A percentile compares a stretch with the other conserved stretches of the same genome.
These are phyloP conservation scores for Colletotrichum zoysiae DNA, from an alignment of 2,329 filamentous ascomycete species.

Conservation along the genomic window DNA sequence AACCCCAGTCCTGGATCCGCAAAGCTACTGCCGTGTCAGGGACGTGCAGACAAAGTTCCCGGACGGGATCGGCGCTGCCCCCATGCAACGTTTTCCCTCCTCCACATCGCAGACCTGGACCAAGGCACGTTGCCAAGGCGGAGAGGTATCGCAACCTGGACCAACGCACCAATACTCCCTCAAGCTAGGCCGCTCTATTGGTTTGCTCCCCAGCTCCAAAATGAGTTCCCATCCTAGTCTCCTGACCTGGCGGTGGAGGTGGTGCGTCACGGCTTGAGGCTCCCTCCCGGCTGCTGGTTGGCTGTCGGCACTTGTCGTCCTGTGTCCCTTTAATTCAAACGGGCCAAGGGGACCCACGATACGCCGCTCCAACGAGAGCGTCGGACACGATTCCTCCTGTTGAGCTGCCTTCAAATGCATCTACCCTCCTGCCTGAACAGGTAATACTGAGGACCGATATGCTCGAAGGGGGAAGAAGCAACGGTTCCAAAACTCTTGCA, in stretches of 20 bases:
- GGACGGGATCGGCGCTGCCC: slow-evolving; percentile 10
- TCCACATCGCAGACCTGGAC: slow-evolving; percentile 6
- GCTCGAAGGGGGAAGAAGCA: background rate
- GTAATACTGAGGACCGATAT: background rate
- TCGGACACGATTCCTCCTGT: background rate
- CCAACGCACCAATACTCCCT: background rate
- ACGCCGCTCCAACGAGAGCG: slow-evolving; percentile 14
- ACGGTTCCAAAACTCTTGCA: background rate
- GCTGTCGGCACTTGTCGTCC: slow-evolving; percentile 14
- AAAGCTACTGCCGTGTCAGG: slow-evolving; percentile 31
- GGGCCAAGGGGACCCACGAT: slow-evolving; percentile 14
- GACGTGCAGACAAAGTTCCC: slow-evolving; percentile 11
- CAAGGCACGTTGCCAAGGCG: background rate
- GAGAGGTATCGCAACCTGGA: background rate
- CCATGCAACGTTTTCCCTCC: background rate
- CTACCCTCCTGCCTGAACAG: slow-evolving; percentile 3
- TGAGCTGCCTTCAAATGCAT: slow-evolving; percentile 5
- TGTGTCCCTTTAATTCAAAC: slow-evolving; percentile 39
- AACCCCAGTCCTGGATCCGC: slow-evolving; percentile 5
- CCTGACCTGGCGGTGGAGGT: background rate
- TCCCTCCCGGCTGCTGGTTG: slow-evolving; percentile 25
- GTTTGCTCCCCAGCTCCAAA: background rate
- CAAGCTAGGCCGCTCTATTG: background rate
- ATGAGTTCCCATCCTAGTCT: background rate
- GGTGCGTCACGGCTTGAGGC: slow-evolving; percentile 28